Percentiles rank a stretch among this genome's conserved stretches.
These are phyloP conservation scores for Hericium rajendrae DNA, from an alignment of 768 basidiomycete genomes.

Conservation along the genomic window DNA sequence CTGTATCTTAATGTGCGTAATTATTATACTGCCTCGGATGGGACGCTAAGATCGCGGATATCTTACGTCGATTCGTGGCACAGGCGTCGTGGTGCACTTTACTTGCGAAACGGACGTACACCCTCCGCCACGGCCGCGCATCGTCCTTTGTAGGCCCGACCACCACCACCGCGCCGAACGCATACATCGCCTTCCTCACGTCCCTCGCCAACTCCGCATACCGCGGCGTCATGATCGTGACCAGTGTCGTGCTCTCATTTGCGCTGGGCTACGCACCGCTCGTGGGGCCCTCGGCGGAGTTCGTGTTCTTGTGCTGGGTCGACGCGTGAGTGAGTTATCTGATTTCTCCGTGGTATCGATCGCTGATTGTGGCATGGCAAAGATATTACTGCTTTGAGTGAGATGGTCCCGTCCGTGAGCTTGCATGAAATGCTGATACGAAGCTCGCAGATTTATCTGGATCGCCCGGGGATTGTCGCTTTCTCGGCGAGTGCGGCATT, in stretches of 20 bases:
- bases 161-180: conserved; percentile 37
- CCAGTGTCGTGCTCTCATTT: conserved; percentile 62
- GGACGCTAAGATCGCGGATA: not conserved
- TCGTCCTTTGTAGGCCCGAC: conserved; percentile 32
- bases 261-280: conserved; percentile 54
- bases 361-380: not conserved
- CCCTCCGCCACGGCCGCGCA: conserved; percentile 51
- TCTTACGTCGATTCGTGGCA: conserved; percentile 3
- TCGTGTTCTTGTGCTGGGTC: conserved; percentile 77
- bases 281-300: conserved; percentile 49
- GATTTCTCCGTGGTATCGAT: not conserved
- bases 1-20: conserved; percentile 67
- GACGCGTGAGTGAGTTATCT: conserved; percentile 58
- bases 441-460: conserved; percentile 57
- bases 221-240: conserved; percentile 71
- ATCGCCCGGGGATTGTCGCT: conserved; percentile 64
- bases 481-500: conserved; percentile 54
- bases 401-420: conserved; percentile 18
- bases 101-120: conserved; percentile 67
- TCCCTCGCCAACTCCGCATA: conserved; percentile 76
- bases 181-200: conserved; percentile 63
- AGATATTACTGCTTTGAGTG: conserved; percentile 92
- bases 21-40: too few relatives aligned
- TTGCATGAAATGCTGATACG: not conserved
- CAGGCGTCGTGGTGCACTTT: conserved; percentile 72